Conservation (phyloP, 768 basidiomycete genomes). For the Pleurotus tuber-regium region DNA sequence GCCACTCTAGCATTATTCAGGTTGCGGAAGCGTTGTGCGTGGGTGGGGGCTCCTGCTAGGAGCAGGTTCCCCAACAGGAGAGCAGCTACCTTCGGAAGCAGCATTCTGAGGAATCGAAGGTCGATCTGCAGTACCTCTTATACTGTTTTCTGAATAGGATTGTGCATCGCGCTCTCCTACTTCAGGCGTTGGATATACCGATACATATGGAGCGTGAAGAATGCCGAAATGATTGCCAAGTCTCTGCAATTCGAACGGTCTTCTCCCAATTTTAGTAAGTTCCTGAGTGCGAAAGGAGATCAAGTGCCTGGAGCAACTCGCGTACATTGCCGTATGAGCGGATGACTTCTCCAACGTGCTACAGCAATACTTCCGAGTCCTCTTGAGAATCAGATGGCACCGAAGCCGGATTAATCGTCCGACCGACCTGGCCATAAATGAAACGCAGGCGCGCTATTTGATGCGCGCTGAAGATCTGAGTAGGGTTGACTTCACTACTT, state of each 20-base stretch:
- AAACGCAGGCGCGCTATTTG: no score
- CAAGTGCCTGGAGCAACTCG: background rate
- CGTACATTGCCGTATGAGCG: constrained; percentile 30
- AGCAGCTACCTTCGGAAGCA: background rate
- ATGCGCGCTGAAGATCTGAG: no score
- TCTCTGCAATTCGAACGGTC: no score
- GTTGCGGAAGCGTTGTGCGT: constrained; percentile 5
- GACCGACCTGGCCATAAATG: no score
- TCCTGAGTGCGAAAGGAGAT: background rate
- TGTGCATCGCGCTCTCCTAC: no score
- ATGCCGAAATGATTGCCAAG: no score
- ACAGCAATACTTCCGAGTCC: background rate
- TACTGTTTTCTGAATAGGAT: background rate
- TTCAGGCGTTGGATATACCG: no score
- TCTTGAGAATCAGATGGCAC: no score
- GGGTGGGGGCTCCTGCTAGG: background rate
- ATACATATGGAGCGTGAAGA: background rate
- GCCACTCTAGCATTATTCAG: background rate
- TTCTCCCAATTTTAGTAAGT: no score
- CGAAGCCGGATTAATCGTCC: no score
- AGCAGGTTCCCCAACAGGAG: background rate
- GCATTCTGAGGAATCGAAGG: constrained; percentile 1
- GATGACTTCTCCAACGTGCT: constrained; percentile 35
- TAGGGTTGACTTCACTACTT: no score
- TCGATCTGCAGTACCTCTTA: background rate